Conservation (phyloP, 176 grass and related monocot species). For the Musa schizocarpa region DNA sequence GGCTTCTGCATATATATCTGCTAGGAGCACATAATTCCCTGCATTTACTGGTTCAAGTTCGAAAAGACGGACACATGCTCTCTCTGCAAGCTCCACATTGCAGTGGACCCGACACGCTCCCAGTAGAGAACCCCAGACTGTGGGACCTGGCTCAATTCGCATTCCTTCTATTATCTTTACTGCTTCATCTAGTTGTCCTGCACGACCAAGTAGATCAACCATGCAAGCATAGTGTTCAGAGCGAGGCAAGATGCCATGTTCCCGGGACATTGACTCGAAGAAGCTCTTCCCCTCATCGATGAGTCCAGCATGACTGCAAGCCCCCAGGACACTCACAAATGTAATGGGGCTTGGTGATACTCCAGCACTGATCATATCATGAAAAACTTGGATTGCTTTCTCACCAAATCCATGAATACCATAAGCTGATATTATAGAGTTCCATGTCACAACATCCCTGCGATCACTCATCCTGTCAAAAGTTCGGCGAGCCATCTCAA, state of each 20-base stretch:
- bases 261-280: conserved; percentile 50
- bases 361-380: conserved; percentile 42
- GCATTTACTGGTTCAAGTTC: conserved; percentile 81
- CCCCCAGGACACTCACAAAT: conserved; percentile 63
- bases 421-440: conserved; percentile 62
- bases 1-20: conserved; percentile 73
- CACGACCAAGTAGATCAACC: conserved; percentile 69
- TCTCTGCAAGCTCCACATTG: conserved; percentile 62
- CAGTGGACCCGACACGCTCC: conserved; percentile 75
- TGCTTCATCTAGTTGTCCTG: conserved; percentile 49
- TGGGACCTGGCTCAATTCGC: conserved; percentile 42
- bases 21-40: conserved; percentile 82
- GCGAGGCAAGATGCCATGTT: conserved; percentile 33
- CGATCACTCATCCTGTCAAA: conserved; percentile 37
- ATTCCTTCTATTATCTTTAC: conserved; percentile 49
- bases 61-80: conserved; percentile 68
- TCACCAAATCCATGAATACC: conserved; percentile 48
- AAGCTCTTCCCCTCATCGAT: conserved; percentile 66
- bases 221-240: conserved; percentile 66
- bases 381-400: conserved; percentile 41
- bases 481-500: conserved; percentile 24
- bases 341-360: conserved; percentile 50
- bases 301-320: conserved; percentile 79
- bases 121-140: conserved; percentile 75
- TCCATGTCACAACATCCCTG: conserved; percentile 66